A percentile compares a stretch with the other conserved stretches of the same genome.
These are phyloP conservation scores for Dendrobium nobile DNA, from an alignment of 106 monocot species.

Conservation along the genomic window DNA sequence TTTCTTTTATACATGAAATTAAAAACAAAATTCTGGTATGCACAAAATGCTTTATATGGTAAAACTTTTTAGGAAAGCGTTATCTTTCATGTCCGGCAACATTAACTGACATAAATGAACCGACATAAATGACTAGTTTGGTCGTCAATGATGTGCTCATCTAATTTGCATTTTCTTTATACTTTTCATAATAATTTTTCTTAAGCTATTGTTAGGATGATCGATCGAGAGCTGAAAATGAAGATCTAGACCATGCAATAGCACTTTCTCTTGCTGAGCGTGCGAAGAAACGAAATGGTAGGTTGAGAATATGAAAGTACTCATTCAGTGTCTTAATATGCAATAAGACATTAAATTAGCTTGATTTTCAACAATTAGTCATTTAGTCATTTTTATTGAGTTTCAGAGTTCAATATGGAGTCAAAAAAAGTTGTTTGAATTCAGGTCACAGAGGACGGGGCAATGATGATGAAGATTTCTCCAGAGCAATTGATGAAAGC, in stretches of 20 bases:
- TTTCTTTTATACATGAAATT: background rate
- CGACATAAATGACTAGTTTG: background rate
- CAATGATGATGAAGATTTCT: slow-evolving; percentile 62
- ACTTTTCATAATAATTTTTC: background rate
- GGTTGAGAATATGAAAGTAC: background rate
- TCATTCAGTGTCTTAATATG: background rate
- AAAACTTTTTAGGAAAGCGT: background rate
- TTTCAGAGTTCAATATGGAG: background rate
- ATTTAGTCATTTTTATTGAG: background rate
- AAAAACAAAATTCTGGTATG: background rate
- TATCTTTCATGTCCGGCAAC: background rate
- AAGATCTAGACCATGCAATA: slow-evolving; percentile 86
- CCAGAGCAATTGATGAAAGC: slow-evolving; percentile 59
- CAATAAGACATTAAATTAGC: background rate
- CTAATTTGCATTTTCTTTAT: background rate
- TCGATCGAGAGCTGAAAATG: slow-evolving; percentile 56
- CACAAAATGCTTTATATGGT: background rate
- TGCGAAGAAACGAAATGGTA: slow-evolving; percentile 54
- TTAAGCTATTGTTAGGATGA: slow-evolving; percentile 46
- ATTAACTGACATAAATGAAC: background rate
- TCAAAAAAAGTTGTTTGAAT: background rate
- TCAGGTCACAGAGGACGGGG: slow-evolving; percentile 27
- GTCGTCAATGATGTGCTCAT: background rate
- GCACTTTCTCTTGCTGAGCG: slow-evolving; percentile 84
- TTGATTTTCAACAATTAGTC: background rate